A percentile compares a stretch with the other conserved stretches of the same genome.
These are phyloP conservation scores for Coniella vitis DNA, from an alignment of 2,329 filamentous ascomycete species.

Conservation along the genomic window DNA sequence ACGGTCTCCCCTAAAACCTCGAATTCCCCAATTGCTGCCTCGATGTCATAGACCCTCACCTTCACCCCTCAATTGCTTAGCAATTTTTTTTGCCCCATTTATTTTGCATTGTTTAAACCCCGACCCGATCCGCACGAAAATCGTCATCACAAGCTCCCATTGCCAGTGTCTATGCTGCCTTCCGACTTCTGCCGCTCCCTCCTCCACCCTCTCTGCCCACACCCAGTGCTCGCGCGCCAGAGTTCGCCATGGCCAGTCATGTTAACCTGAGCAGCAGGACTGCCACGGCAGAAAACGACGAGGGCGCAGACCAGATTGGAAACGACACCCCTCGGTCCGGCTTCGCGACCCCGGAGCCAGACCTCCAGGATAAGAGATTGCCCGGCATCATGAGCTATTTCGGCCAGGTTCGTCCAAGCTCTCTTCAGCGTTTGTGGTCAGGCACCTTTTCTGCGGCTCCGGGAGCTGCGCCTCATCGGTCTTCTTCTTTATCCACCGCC, in stretches of 20 bases:
- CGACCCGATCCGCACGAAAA: conserved; percentile 15
- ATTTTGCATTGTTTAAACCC: conserved; percentile 16
- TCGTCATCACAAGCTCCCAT: conserved; percentile 18
- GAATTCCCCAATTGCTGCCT: conserved; percentile 14
- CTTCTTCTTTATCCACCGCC: conserved; percentile 20
- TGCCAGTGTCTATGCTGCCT: conserved; percentile 15
- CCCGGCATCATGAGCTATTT: conserved; percentile 97
- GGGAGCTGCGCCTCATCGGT: conserved; percentile 29
- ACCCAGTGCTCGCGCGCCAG: conserved; percentile 10
- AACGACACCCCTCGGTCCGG: conserved; percentile 85
- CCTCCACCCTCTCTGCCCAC: conserved; percentile 15
- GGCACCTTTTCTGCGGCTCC: conserved; percentile 32
- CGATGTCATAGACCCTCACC: conserved; percentile 11
- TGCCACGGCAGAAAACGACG: conserved; percentile 54
- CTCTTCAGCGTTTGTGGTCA: conserved; percentile 48
- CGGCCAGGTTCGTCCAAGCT: conserved; percentile 95
- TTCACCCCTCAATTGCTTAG: conserved; percentile 14
- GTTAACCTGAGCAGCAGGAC: conserved; percentile 51
- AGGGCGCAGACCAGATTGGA: conserved; percentile 69
- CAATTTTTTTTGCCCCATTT: conserved; percentile 13
- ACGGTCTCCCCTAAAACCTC: conserved; percentile 7
- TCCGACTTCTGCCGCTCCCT: conserved; percentile 17
- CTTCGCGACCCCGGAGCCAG: conserved; percentile 86
- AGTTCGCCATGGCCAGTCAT: conserved; percentile 28
- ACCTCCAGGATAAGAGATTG: conserved; percentile 88